A percentile compares a stretch with the other conserved stretches of the same genome.
phyloP scores from a whole-genome alignment of 441 rosid genomes.

The Flueggea neowawraea region DNA sequence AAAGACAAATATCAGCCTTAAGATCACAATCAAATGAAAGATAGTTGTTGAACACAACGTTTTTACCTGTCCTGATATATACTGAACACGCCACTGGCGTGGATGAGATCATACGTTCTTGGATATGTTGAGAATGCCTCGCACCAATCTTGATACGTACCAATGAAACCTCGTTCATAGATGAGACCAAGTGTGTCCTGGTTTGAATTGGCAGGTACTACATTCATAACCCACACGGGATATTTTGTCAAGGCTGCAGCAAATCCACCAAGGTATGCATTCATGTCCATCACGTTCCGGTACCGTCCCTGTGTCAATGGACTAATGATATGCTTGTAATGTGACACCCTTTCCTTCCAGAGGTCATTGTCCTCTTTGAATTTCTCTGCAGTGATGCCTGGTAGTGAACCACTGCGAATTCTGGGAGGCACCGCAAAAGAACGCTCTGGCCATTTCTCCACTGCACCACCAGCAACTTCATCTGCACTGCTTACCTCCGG shows the following conservation, averaged over 20 bases:
- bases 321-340: constrained; percentile 51
- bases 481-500: constrained; percentile 73
- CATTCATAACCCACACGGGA: constrained; percentile 94
- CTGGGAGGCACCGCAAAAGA: constrained; percentile 77
- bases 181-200: constrained; percentile 71
- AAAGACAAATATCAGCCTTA: constrained; percentile 1
- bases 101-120: constrained; percentile 84
- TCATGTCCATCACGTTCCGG: constrained; percentile 96
- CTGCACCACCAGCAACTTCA: constrained; percentile 80
- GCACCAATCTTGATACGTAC: constrained; percentile 94
- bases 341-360: constrained; percentile 66
- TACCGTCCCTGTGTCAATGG: constrained; percentile 59
- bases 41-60: neutral
- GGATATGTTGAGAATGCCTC: constrained; percentile 97
- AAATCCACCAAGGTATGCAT: constrained; percentile 86
- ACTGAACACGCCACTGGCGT: constrained; percentile 67
- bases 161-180: constrained; percentile 74
- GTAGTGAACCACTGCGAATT: constrained; percentile 58
- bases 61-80: constrained; percentile 75
- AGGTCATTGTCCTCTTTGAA: constrained; percentile 59
- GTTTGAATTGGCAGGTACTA: constrained; percentile 66
- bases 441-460: constrained; percentile 85
- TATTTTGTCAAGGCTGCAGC: constrained; percentile 57
- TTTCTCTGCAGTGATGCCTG: constrained; percentile 54
- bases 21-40: neutral